Percentiles rank a stretch among this genome's conserved stretches.
Evolutionary conservation across 2,329 filamentous ascomycete genomes (phyloP).

Genomic region (Venturia asperata): DNA sequence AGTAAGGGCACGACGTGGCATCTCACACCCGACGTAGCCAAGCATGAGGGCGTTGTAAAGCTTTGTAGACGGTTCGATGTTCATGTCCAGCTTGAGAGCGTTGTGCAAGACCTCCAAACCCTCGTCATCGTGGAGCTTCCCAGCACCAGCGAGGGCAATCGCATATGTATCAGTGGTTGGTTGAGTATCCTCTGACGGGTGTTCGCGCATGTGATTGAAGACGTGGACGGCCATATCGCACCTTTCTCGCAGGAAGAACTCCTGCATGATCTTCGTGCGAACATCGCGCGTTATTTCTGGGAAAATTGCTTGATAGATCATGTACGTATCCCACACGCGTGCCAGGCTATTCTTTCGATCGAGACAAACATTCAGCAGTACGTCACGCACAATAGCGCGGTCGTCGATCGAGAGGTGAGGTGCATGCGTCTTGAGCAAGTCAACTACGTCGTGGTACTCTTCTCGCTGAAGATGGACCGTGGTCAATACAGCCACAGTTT

Average conservation of each 20-base stretch:
- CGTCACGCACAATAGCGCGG: slow-evolving; percentile 57
- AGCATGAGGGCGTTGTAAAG: slow-evolving; percentile 83
- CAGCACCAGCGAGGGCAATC: slow-evolving; percentile 68
- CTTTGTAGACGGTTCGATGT: slow-evolving; percentile 65
- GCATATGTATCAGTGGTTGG: slow-evolving; percentile 72
- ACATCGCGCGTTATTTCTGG: slow-evolving; percentile 56
- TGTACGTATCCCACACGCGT: slow-evolving; percentile 55
- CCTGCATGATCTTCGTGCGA: slow-evolving; percentile 68
- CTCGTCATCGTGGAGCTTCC: slow-evolving; percentile 51
- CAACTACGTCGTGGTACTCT: slow-evolving; percentile 71
- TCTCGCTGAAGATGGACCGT: slow-evolving; percentile 66
- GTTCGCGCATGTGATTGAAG: slow-evolving; percentile 90
- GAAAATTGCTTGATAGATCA: slow-evolving; percentile 52
- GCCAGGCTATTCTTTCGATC: slow-evolving; percentile 58
- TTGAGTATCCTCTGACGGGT: slow-evolving; percentile 54
- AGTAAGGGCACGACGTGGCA: slow-evolving; percentile 59
- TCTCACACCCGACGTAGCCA: slow-evolving; percentile 66
- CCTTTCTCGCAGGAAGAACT: slow-evolving; percentile 70
- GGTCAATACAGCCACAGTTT: slow-evolving; percentile 68
- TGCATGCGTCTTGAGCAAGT: slow-evolving; percentile 70
- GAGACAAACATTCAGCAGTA: slow-evolving; percentile 61
- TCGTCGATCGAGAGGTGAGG: slow-evolving; percentile 64
- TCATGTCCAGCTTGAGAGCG: slow-evolving; percentile 88
- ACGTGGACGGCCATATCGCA: slow-evolving; percentile 80
- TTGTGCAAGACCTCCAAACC: slow-evolving; percentile 75